Evolutionary conservation across 768 basidiomycete genomes (phyloP), one percentile per base, ranked within the genome.

Genomic region (Galerina sulciceps): DNA sequence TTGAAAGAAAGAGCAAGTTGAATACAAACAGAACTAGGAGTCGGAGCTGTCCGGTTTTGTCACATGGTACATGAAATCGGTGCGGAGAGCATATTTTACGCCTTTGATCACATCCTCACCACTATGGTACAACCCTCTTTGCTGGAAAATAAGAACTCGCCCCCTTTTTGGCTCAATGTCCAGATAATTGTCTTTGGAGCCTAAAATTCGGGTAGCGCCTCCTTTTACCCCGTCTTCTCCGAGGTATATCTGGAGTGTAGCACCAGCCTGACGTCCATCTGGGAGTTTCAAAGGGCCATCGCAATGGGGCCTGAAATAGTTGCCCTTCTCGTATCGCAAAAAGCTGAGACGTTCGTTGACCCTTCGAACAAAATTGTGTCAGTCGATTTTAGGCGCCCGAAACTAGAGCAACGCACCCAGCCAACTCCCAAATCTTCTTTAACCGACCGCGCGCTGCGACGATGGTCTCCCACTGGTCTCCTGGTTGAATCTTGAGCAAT

Each of bases 221-320:
- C 78, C 79, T 41, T 69, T 59, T 2, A 79, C 55, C 3, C 59
- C 73, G 3, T 73, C 71, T 13, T 75, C 75, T 35, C 77, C 80
- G 8, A 83, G 73, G 53, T 82, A 81, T 8, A 82, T 68, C 54
- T 80, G 79, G n/a, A 81, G 46, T 1, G 80, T 83, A 2, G 79
- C 75, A 13, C 74, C 70, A 0, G 76, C 74, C 35, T 69, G 71
- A 18, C 76, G 71, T 37, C 74, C 76, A 45, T 79, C 76, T 0
- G 75, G 74, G 6, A 77, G 70, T 26, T 71, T 62, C 6, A 72
- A 62, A 10, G 68, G 68, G 1, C 75, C 76, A 58, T 81, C 80
- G 43, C 73, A 74, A 55, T 81, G 79, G 4, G 65, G 67, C 41
- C 65, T 69, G 67, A 81, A 81, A 60, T 73, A 81, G 48, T 80